Evolutionary conservation across 176 grass and related monocot genomes (phyloP).

Genomic region (Aegilops speltoides): DNA sequence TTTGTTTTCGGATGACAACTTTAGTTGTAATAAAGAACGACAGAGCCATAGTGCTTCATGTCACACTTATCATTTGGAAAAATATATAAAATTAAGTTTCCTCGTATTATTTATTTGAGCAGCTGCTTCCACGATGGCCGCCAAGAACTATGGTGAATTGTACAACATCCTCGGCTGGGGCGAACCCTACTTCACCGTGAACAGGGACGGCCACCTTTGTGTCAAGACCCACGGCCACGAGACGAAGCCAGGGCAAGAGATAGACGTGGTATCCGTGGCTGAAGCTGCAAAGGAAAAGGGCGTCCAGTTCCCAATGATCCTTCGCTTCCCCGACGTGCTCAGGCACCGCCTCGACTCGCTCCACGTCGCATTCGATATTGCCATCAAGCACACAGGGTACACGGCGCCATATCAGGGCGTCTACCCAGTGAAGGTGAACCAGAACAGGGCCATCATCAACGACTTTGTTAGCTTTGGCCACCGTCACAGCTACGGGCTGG

Average conservation of each 20-base stretch:
- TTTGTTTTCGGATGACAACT: too few species aligned
- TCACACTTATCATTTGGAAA: neutral
- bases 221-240: conserved; percentile 15
- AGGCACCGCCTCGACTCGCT: conserved; percentile 18
- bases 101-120: neutral
- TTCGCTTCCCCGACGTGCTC: conserved; percentile 37
- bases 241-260: neutral
- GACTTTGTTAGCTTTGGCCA: conserved; percentile 7
- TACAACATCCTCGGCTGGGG: conserved; percentile 38
- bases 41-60: too few species aligned
- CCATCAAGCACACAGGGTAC: conserved; percentile 9
- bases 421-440: conserved; percentile 32
- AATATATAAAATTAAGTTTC: neutral
- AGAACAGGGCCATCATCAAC: conserved; percentile 16
- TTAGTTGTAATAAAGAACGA: too few species aligned
- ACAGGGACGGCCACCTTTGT: conserved; percentile 3
- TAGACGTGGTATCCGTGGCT: conserved; percentile 12
- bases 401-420: conserved; percentile 23
- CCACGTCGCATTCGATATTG: conserved; percentile 4
- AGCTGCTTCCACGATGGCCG: neutral
- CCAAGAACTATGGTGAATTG: neutral
- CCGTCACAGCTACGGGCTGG: conserved; percentile 1
- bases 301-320: conserved; percentile 26
- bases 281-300: neutral
- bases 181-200: conserved; percentile 30